Base-by-base conservation (phyloP, 2,329 filamentous ascomycete species). In the Aureobasidium sp. region DNA sequence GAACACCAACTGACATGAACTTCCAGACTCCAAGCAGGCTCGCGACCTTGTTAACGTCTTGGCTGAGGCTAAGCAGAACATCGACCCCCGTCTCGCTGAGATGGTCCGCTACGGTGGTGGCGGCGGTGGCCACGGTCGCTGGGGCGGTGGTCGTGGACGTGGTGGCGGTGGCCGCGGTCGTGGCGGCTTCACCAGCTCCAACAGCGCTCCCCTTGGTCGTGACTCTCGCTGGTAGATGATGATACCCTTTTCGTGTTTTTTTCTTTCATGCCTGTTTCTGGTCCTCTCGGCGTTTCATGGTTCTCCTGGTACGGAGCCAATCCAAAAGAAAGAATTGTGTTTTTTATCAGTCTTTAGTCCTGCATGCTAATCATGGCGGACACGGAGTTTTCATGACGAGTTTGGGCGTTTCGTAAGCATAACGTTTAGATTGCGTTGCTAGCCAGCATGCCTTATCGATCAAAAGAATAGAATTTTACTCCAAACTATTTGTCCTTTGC, bases 31-130 rank as follows among this genome's bases (percentile, higher is more conserved):
- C 57, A 80, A 81, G 74, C 79, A 82, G 86, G 93, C 94, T 79
- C 93, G 94, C 84, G 94, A 99, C 80, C 87, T 99, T 74, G 87
- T 99, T 70, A 84, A 84, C 70, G 90, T 99, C 71, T 88, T 99
- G 70, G 87, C 87, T 73, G 94, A 99, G 80, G 92, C 94, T 68
- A 97, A 97, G 82, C 94, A 99, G 82, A 88, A 95, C 78, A 92
- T 99, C 77, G 94, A 97, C 72, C 94, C 94, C 73, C 89, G 91
- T 76, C 88, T 99, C 66, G 86, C 87, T 66, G 94, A 99, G 82
- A 97, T 99, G 94, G 87, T 86, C 69, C 89, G 94, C 76, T 97
- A 92, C 74, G 86, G 91, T 68, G 90, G 91, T 66, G 90, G 90
- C 63, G 91, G 91, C 64, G 89, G 89, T 60, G 85, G 88, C 66